Evolutionary conservation across 2,329 filamentous ascomycete genomes (phyloP).

Genomic region (Ascochyta koolunga): DNA sequence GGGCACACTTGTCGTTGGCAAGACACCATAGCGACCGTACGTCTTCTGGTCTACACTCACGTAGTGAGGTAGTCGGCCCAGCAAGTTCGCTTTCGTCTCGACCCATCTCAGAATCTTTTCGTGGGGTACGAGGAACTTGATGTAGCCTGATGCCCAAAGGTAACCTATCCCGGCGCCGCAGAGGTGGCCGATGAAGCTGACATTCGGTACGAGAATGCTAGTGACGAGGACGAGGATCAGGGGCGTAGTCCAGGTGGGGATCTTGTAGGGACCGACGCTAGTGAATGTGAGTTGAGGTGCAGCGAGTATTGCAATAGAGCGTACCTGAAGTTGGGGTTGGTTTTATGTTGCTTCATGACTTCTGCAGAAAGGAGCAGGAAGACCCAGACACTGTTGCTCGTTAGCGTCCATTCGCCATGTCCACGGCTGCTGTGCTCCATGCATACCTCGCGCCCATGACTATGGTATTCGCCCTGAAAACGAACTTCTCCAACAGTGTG

Average conservation of each 20-base stretch:
- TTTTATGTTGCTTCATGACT: constrained; percentile 81
- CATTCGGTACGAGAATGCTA: constrained; percentile 77
- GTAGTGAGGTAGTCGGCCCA: constrained; percentile 86
- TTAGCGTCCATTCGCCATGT: not conserved
- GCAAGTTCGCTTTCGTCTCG: constrained; percentile 84
- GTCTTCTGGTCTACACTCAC: constrained; percentile 96
- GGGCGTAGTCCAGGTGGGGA: constrained; percentile 92
- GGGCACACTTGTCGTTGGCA: constrained; percentile 60
- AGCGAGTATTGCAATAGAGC: constrained; percentile 43
- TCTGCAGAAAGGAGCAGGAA: constrained; percentile 87
- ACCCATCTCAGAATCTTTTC: constrained; percentile 88
- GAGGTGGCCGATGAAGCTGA: constrained; percentile 84
- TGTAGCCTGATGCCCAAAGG: constrained; percentile 83
- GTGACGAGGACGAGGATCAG: constrained; percentile 77
- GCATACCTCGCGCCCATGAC: constrained; percentile 82
- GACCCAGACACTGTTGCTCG: constrained; percentile 77
- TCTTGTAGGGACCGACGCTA: constrained; percentile 66
- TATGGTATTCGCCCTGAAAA: constrained; percentile 73
- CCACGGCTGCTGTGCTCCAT: not conserved
- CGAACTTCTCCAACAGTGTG: constrained; percentile 74
- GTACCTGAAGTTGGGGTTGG: constrained; percentile 76
- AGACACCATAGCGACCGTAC: constrained; percentile 87
- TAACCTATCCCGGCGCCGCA: constrained; percentile 87
- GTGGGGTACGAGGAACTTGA: constrained; percentile 87
- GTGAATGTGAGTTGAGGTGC: constrained; percentile 9